phyloP scores from a whole-genome alignment of 345 rosid genomes.

The Corymbia maculata region DNA sequence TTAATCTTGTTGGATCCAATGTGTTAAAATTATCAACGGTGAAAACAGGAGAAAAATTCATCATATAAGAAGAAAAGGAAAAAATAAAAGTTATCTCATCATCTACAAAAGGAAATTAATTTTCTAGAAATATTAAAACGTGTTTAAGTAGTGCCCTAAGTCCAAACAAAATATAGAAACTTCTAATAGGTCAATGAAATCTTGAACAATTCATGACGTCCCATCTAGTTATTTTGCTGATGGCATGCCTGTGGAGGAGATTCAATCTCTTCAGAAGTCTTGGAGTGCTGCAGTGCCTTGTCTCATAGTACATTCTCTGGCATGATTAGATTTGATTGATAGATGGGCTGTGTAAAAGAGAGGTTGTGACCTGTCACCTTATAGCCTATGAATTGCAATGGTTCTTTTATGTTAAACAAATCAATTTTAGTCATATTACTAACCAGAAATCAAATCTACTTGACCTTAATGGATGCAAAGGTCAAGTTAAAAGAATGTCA shows the following conservation, averaged over 20 bases:
- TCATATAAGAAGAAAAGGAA: background rate
- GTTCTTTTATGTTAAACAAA: background rate
- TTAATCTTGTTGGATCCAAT: background rate
- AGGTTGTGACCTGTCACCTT: background rate
- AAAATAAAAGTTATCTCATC: background rate
- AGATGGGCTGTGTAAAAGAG: background rate
- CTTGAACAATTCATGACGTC: background rate
- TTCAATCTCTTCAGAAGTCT: background rate
- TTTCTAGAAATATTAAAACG: background rate
- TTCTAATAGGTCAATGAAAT: background rate
- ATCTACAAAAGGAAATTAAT: background rate
- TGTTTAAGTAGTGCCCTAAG: background rate
- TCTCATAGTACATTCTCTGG: background rate
- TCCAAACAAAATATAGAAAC: background rate
- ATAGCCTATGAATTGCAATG: background rate
- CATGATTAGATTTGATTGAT: background rate
- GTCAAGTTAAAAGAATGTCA: background rate
- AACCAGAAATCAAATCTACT: background rate
- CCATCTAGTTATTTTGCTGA: background rate
- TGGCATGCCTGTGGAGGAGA: background rate
- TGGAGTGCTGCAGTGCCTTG: background rate
- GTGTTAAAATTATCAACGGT: background rate
- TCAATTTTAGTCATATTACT: background rate
- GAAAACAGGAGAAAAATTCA: background rate
- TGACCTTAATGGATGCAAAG: background rate